Evolutionary conservation across 2,329 filamentous ascomycete species (phyloP), one percentile per base, ranked within the genome.

Genomic region (Paracamarosporium sp.): DNA sequence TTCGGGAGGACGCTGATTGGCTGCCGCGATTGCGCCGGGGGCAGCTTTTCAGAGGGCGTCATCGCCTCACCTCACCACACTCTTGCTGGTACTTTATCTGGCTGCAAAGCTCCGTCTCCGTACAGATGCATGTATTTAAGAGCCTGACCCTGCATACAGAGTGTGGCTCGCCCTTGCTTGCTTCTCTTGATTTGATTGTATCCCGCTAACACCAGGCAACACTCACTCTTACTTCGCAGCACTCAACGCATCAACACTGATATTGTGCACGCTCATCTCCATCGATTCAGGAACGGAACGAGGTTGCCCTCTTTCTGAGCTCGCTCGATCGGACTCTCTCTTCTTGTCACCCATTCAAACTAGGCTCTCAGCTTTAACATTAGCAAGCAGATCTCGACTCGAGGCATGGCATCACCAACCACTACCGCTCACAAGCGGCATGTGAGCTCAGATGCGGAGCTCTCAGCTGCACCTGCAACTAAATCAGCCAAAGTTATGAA

Each of bases 1-100:
- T 51, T 61, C 55, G 54, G 56, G 53, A 28, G 43, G 3, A 25
- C 35, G 35, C 41, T 68, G 67, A 69, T 71, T 68, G 65, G 66
- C 55, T 50, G 62, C 46, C 31, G 25, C 20, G 40, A 5, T 11
- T 43, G n/a, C 5, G 12, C 13, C 44, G 13, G 6, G 40, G 20
- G 30, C 30, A 41, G 27, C 44, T n/a, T 44, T 22, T 35, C 45
- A 28, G n/a, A n/a, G 15, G 36, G 48, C 56, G 46, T 54, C 59
- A 59, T 52, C 25, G 55, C 33, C 36, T 41, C 48, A 30, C 35
- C 33, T 17, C 25, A 30, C 43, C 43, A 28, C 38, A 46, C 2
- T 6, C 3, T 8, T 11, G 6, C 43, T 27, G n/a, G n/a, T n/a
- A n/a, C n/a, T n/a, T n/a, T n/a, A n/a, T 44, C 25, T 30, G 5